A percentile compares a stretch with the other conserved stretches of the same genome.
phyloP scores from a whole-genome alignment of 345 rosid species.

The Eucalyptus curtisii region DNA sequence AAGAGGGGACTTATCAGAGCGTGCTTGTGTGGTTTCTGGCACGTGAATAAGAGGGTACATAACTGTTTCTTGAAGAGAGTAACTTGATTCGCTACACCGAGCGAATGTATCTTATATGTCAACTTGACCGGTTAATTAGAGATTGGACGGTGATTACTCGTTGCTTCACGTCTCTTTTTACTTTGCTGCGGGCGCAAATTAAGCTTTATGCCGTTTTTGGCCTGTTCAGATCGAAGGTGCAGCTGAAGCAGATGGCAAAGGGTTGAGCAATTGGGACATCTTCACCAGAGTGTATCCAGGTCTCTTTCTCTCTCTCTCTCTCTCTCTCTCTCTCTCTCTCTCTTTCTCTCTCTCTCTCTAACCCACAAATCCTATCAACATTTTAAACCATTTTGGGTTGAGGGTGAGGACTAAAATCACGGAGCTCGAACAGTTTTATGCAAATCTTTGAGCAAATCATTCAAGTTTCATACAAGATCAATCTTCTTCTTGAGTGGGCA shows the following conservation, averaged over 20 bases:
- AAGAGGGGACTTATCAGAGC: background rate
- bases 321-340: background rate
- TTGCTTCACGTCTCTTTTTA: background rate
- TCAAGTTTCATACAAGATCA: background rate
- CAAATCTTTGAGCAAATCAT: background rate
- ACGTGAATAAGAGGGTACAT: background rate
- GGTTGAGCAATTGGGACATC: slow-evolving; percentile 5
- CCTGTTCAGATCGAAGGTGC: slow-evolving; percentile 9
- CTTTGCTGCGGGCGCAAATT: background rate
- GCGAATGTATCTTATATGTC: background rate
- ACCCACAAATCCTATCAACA: background rate
- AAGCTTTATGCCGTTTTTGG: background rate
- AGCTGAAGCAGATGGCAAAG: background rate
- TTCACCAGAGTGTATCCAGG: background rate
- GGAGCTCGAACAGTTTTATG: background rate
- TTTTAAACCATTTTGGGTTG: background rate
- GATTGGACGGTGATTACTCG: background rate
- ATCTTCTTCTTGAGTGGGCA: background rate
- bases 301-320: background rate
- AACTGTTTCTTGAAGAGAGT: background rate
- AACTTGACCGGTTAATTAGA: background rate
- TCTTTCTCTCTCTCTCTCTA: background rate
- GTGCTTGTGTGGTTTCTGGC: background rate
- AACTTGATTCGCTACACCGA: background rate
- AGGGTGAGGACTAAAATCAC: background rate